Evolutionary conservation across 345 rosid species (phyloP).

Genomic region (Linum trigynum): DNA sequence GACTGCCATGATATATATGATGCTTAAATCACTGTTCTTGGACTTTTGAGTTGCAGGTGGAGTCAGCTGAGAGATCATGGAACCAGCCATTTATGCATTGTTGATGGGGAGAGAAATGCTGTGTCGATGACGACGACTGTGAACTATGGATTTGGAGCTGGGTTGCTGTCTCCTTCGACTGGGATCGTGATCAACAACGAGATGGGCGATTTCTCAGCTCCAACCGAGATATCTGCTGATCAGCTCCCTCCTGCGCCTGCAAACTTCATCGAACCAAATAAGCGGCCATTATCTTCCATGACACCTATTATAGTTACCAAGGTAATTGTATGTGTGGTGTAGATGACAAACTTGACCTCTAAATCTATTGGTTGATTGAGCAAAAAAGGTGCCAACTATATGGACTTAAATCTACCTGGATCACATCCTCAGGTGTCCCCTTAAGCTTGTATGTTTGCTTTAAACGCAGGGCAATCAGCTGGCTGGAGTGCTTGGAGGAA

Average conservation of each 20-base stretch:
- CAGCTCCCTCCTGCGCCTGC: slow-evolving; percentile 80
- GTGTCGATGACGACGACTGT: slow-evolving; percentile 81
- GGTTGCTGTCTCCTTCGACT: slow-evolving; percentile 63
- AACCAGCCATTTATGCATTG: slow-evolving; percentile 83
- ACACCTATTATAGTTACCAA: slow-evolving; percentile 77
- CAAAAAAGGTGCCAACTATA: no score
- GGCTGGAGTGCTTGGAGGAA: slow-evolving; percentile 71
- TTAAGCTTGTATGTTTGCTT: neutral
- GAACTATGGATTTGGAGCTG: slow-evolving; percentile 63
- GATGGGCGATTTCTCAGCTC: slow-evolving; percentile 90
- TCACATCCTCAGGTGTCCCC: neutral
- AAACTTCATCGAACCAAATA: slow-evolving; percentile 66
- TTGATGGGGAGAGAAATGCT: slow-evolving; percentile 69
- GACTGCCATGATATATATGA: no score
- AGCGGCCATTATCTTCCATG: slow-evolving; percentile 94
- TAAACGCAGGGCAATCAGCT: slow-evolving; percentile 53
- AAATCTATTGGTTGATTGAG: no score
- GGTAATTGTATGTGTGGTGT: slow-evolving; percentile 29
- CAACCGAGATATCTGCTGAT: slow-evolving; percentile 51
- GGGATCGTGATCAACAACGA: slow-evolving; percentile 77
- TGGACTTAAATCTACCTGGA: neutral
- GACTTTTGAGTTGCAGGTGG: slow-evolving; percentile 39
- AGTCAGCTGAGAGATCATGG: slow-evolving; percentile 88
- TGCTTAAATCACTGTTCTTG: slow-evolving; percentile 2
- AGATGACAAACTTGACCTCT: neutral